These are phyloP conservation scores for Colletotrichum sp. DNA, from an alignment of 2,329 filamentous ascomycete genomes.

Conservation along the genomic window DNA sequence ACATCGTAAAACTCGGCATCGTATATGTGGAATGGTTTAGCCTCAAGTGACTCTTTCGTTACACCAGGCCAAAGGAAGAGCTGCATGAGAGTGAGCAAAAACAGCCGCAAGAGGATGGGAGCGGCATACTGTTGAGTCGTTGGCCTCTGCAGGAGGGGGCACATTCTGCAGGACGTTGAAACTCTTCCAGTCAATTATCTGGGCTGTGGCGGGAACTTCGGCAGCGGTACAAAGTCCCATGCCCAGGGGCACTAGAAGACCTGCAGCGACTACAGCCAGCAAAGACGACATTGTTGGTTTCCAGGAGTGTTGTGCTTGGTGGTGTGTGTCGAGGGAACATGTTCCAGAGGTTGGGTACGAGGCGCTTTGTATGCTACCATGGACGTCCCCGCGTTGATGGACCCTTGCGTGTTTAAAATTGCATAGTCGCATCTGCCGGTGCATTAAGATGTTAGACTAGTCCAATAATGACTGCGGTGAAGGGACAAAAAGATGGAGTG, in stretches of 20 bases:
- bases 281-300: background rate
- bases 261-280: background rate
- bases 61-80: constrained; percentile 46
- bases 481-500: background rate
- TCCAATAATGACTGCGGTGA: background rate
- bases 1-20: constrained; percentile 55
- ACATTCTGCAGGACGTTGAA: constrained; percentile 47
- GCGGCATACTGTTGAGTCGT: constrained; percentile 36
- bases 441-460: background rate
- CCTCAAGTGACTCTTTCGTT: constrained; percentile 37
- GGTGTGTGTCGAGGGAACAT: background rate
- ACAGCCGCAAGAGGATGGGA: background rate
- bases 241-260: background rate
- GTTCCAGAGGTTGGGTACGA: background rate
- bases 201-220: constrained; percentile 28
- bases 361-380: background rate
- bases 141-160: constrained; percentile 37
- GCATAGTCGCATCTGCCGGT: background rate
- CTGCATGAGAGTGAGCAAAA: background rate
- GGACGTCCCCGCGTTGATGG: background rate
- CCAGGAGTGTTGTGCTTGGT: background rate
- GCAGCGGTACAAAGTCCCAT: background rate
- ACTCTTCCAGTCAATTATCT: constrained; percentile 46
- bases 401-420: background rate
- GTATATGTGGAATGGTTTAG: constrained; percentile 50